Base-by-base conservation (phyloP, 2,329 filamentous ascomycete species). In the Curvularia sp. region DNA sequence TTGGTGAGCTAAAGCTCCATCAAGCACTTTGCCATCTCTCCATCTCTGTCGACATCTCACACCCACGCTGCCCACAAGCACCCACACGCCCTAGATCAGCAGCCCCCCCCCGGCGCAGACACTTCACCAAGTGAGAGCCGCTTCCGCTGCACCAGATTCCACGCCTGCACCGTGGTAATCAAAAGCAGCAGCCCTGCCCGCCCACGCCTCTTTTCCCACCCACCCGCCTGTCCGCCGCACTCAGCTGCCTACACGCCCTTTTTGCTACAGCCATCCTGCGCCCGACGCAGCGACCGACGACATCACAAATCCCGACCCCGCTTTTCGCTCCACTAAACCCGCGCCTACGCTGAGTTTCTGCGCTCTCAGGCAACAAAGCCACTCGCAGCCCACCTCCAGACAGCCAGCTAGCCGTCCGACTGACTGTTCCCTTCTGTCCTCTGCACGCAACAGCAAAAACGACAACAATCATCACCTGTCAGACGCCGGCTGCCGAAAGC, bases 81-180 rank as follows among this genome's bases (percentile, higher is more conserved):
- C 51, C 55, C 48, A 59, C 48, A 59, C 59, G 53, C 60, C 51
- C 23, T 25, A 25, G 43, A 47, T 21, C 50, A 52, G 57, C 43
- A 49, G 48, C 59, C 58, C n/a, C n/a, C n/a, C n/a, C n/a, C 53
- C 61, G 53, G 60, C 58, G 55, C 55, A 53, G 27, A 41, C 58
- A 51, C 46, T 32, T 58, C 43, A 49, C 53, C 60, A 53, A 49
- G 57, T 43, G 53, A 36, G 19, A 39, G 13, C n/a, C 47, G 53
- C 52, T 47, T 55, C 57, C 57, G 56, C 65, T 58, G 60, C 57
- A 57, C 58, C 55, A 70, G 65, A 66, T 53, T 53, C 65, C 72
- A 65, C 74, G 74, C 73, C 74, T 76, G 74, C 74, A 76, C 74
- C 74, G 74, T 74, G 73, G 61, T 60, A 60, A 60, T 70, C 64